phyloP scores from a whole-genome alignment of 257 asterid genomes.

The Agastache rugosa region DNA sequence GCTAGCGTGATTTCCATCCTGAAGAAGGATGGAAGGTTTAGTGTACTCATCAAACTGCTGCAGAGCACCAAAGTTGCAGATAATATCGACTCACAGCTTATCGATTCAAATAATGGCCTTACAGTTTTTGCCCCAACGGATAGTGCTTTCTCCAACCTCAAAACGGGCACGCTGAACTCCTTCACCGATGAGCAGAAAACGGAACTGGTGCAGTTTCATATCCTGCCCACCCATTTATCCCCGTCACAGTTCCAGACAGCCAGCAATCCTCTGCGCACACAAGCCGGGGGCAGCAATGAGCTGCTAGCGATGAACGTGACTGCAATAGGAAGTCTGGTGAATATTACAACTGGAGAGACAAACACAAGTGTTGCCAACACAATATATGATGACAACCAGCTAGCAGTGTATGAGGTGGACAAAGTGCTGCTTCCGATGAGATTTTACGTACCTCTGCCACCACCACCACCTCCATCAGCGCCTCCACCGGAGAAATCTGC shows the following conservation, averaged over 20 bases:
- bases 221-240: constrained; percentile 44
- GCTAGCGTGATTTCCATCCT: constrained; percentile 55
- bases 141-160: constrained; percentile 49
- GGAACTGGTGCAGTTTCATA: constrained; percentile 55
- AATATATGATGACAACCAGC: constrained; percentile 49
- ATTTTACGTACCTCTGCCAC: constrained; percentile 53
- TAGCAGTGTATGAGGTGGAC: constrained; percentile 61
- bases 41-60: constrained; percentile 51
- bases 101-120: constrained; percentile 42
- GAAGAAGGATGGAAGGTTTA: constrained; percentile 53
- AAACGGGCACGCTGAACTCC: constrained; percentile 52
- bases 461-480: constrained; percentile 62
- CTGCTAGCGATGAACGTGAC: constrained; percentile 55
- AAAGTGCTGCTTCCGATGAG: constrained; percentile 56
- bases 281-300: constrained; percentile 49
- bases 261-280: constrained; percentile 50
- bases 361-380: constrained; percentile 50
- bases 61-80: constrained; percentile 53
- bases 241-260: constrained; percentile 56
- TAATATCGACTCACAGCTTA: constrained; percentile 51
- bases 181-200: constrained; percentile 47
- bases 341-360: constrained; percentile 55
- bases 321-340: constrained; percentile 44
- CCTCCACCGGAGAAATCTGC: constrained; percentile 28
- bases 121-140: constrained; percentile 61